phyloP scores from a whole-genome alignment of 257 asterid species.

The Petunia axillaris region DNA sequence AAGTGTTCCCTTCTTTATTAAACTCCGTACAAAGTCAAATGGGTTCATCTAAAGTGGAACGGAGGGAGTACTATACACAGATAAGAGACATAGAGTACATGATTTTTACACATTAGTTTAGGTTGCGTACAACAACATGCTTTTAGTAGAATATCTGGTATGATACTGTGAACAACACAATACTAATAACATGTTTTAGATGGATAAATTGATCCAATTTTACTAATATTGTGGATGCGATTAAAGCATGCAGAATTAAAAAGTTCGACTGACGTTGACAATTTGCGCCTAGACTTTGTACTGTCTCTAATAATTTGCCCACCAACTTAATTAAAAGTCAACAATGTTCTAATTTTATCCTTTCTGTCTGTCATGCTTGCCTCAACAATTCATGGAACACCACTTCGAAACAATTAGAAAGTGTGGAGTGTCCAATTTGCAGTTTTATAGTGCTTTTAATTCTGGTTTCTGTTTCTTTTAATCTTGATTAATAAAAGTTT shows the following conservation, averaged over 20 bases:
- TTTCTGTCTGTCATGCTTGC: background rate
- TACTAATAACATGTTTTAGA: no score
- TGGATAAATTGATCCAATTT: no score
- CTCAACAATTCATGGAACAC: conserved; percentile 9
- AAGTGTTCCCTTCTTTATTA: no score
- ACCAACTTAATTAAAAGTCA: background rate
- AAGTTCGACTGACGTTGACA: background rate
- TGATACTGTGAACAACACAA: no score
- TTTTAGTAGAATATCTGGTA: no score
- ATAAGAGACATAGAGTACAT: no score
- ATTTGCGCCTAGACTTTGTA: background rate
- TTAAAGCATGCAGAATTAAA: background rate
- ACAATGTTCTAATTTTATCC: background rate
- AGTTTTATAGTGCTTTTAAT: background rate
- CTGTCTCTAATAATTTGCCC: background rate
- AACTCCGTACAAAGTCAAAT: no score
- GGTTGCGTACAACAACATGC: no score
- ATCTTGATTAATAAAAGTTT: background rate
- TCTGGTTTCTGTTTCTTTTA: background rate
- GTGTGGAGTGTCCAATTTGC: background rate
- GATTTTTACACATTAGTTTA: no score
- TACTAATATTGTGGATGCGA: background rate
- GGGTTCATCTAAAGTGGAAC: no score
- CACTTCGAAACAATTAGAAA: background rate
- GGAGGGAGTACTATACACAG: no score